Conservation (phyloP, 768 basidiomycete species). For the Rhizopogon vesiculosus region DNA sequence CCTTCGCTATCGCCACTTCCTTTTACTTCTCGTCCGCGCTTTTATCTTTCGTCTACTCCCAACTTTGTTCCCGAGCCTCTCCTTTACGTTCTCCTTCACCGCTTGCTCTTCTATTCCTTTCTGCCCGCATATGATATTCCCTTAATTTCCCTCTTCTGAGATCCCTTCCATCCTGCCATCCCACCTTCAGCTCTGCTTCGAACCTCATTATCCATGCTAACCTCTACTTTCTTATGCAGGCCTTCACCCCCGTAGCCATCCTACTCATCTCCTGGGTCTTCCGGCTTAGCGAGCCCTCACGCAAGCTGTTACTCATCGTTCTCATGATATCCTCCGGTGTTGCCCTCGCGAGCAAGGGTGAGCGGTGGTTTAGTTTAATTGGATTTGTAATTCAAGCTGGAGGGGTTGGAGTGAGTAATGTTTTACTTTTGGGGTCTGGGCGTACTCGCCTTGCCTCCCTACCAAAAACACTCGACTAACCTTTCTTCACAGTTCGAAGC, state of each 20-base stretch:
- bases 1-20: no score
- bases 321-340: conserved; percentile 89
- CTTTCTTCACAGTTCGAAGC: conserved; percentile 69
- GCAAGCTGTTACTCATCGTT: conserved; percentile 77
- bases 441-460: conserved; percentile 2
- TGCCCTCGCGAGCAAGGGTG: conserved; percentile 85
- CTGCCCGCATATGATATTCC: no score
- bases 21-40: no score
- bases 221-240: conserved; percentile 39
- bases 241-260: conserved; percentile 87
- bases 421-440: not conserved
- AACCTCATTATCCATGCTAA: not conserved
- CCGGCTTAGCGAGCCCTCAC: conserved; percentile 84
- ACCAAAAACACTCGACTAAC: not conserved
- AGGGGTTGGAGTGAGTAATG: conserved; percentile 69
- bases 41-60: no score
- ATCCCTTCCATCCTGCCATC: not conserved
- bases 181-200: not conserved
- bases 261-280: conserved; percentile 90
- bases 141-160: no score
- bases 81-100: not conserved
- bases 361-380: conserved; percentile 76
- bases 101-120: not conserved
- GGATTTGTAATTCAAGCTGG: conserved; percentile 88
- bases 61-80: no score